Evolutionary conservation across 805 yeast species (phyloP).

Genomic region (Yamadazyma paraphyllophila): DNA sequence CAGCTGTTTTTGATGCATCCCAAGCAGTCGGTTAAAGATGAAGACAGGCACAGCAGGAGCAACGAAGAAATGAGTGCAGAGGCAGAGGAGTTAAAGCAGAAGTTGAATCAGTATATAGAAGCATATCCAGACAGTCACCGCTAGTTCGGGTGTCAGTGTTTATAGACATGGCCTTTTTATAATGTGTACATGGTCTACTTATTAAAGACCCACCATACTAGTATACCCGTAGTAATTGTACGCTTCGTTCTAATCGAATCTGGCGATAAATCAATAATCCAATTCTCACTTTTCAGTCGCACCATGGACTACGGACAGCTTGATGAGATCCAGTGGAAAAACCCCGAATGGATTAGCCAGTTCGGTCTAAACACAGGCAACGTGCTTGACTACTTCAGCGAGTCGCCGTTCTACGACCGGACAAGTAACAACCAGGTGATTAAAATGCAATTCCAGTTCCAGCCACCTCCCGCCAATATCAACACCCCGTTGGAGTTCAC

Average conservation of each 20-base stretch:
- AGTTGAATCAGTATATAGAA: constrained; percentile 25
- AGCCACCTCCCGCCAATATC: constrained; percentile 40
- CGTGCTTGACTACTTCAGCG: constrained; percentile 88
- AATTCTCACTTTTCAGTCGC: background rate
- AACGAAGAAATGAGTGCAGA: constrained; percentile 69
- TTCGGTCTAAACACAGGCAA: constrained; percentile 85
- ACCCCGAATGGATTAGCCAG: constrained; percentile 95
- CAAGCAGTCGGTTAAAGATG: constrained; percentile 38
- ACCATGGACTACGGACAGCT: constrained; percentile 9
- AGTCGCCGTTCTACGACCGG: constrained; percentile 93
- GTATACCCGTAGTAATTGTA: too few relatives aligned
- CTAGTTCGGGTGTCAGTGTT: too few relatives aligned
- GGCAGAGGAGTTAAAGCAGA: constrained; percentile 52
- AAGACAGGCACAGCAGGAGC: constrained; percentile 55
- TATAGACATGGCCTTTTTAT: too few relatives aligned
- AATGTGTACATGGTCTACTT: too few relatives aligned
- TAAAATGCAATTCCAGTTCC: constrained; percentile 92
- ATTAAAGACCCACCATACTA: too few relatives aligned
- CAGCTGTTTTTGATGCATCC: constrained; percentile 26
- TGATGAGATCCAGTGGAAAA: constrained; percentile 94
- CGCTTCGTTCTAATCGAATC: too few relatives aligned
- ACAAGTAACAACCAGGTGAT: constrained; percentile 92
- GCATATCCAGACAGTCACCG: background rate
- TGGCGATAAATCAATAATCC: too few relatives aligned
- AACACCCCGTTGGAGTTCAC: constrained; percentile 27